A percentile compares a stretch with the other conserved stretches of the same genome.
These are phyloP conservation scores for Yamadazyma membranifaciens DNA, from an alignment of 1,139 yeast genomes.

Conservation along the genomic window DNA sequence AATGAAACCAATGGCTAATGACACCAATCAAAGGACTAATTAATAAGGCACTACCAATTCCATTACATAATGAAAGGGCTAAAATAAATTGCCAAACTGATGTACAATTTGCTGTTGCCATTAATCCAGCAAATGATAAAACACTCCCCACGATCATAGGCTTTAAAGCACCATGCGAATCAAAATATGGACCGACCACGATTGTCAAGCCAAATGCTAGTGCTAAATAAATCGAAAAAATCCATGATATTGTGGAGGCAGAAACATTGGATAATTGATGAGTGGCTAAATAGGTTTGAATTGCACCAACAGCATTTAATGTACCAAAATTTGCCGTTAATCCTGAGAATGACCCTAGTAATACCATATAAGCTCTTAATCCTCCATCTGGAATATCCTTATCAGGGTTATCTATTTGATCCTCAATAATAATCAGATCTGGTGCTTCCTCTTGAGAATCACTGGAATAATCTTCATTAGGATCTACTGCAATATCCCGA, in stretches of 20 bases:
- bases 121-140: slow-evolving; percentile 44
- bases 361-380: slow-evolving; percentile 53
- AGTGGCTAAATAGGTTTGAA: slow-evolving; percentile 56
- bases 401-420: slow-evolving; percentile 1
- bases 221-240: slow-evolving; percentile 60
- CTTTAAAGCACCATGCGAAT: slow-evolving; percentile 43
- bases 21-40: slow-evolving; percentile 58
- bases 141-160: slow-evolving; percentile 46
- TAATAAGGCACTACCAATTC: slow-evolving; percentile 56
- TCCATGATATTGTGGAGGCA: slow-evolving; percentile 59
- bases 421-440: no score
- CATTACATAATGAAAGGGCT: slow-evolving; percentile 46
- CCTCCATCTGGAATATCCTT: slow-evolving; percentile 64
- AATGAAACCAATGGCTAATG: slow-evolving; percentile 58
- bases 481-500: no score
- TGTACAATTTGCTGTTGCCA: slow-evolving; percentile 50
- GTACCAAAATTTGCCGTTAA: slow-evolving; percentile 59
- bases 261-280: slow-evolving; percentile 48
- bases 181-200: slow-evolving; percentile 44
- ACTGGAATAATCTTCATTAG: no score
- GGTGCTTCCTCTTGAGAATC: no score
- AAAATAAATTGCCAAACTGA: slow-evolving; percentile 54
- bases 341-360: slow-evolving; percentile 63
- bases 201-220: slow-evolving; percentile 59
- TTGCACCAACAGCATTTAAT: slow-evolving; percentile 61